A percentile compares a stretch with the other conserved stretches of the same genome.
Conservation (phyloP, 1,284 basidiomycete genomes). For the Ustilago trichophora region DNA sequence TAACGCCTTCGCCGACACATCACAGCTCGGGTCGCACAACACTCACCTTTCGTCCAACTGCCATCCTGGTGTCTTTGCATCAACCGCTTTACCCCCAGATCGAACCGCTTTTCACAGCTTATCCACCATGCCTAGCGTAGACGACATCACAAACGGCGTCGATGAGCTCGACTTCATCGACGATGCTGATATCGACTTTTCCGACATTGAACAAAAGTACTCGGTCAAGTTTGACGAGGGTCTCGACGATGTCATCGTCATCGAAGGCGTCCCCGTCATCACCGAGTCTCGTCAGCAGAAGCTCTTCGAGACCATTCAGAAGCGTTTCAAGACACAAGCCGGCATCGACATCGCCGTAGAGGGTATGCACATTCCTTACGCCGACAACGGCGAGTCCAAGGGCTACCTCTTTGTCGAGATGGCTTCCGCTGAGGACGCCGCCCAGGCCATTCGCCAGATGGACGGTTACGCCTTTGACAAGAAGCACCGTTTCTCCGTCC, state of each 20-base stretch:
- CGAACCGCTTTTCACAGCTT: not conserved
- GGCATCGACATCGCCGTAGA: conserved; percentile 63
- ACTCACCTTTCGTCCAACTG: conserved; percentile 10
- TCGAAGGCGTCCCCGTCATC: conserved; percentile 68
- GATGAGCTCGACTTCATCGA: conserved; percentile 45
- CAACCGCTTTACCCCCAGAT: not conserved
- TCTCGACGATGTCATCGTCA: conserved; percentile 68
- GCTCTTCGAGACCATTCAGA: conserved; percentile 67
- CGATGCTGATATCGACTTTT: conserved; percentile 82
- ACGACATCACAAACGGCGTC: conserved; percentile 54
- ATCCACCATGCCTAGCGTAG: conserved; percentile 38
- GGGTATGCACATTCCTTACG: conserved; percentile 67
- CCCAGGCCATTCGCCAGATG: conserved; percentile 80
- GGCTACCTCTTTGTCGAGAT: conserved; percentile 88
- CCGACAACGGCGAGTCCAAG: conserved; percentile 66
- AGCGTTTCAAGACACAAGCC: conserved; percentile 66
- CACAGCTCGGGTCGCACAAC: not conserved
- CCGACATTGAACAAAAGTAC: conserved; percentile 92
- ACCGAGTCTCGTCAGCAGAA: conserved; percentile 66
- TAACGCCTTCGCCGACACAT: conserved; percentile 23
- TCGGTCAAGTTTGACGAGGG: conserved; percentile 65
- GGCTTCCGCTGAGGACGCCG: conserved; percentile 81
- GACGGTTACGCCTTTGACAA: conserved; percentile 90
- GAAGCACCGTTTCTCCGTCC: conserved; percentile 88
- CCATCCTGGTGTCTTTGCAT: conserved; percentile 5